A percentile compares a stretch with the other conserved stretches of the same genome.
phyloP scores from a whole-genome alignment of 305 asterid genomes.

The Fraxinus baroniana region DNA sequence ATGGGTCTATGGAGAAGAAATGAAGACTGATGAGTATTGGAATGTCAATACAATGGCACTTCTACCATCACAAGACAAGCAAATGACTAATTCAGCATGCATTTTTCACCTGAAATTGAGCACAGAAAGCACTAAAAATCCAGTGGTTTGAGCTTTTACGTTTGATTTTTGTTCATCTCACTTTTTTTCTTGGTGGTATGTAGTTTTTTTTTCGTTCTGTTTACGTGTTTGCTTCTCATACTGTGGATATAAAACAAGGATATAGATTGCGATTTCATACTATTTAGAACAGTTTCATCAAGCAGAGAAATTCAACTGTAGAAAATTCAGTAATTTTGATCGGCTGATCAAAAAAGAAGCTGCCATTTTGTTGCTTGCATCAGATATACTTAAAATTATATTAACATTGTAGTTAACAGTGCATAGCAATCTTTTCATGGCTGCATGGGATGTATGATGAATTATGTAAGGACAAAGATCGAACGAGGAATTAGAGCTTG shows the following conservation, averaged over 20 bases:
- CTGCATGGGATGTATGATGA: background rate
- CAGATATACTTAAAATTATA: background rate
- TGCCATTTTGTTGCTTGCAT: background rate
- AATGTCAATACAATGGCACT: conserved; percentile 39
- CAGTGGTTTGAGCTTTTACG: conserved; percentile 26
- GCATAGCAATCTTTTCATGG: background rate
- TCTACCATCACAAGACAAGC: conserved; percentile 30
- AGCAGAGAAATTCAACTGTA: background rate
- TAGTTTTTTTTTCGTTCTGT: background rate
- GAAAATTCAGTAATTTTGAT: background rate
- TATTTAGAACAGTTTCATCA: background rate
- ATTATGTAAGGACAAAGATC: background rate
- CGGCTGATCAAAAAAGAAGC: background rate
- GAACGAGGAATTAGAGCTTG: background rate
- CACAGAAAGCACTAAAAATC: conserved; percentile 30
- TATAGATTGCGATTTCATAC: background rate
- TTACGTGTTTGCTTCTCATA: background rate
- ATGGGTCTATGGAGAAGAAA: conserved; percentile 65
- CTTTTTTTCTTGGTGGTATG: background rate
- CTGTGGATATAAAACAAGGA: background rate
- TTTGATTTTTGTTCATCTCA: background rate
- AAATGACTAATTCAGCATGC: conserved; percentile 42
- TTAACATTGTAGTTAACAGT: background rate
- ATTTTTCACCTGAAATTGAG: conserved; percentile 47
- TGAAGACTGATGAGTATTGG: conserved; percentile 52